Base-by-base conservation (phyloP, 108 stramenopile species). In the Poteriospumella lacustris region DNA sequence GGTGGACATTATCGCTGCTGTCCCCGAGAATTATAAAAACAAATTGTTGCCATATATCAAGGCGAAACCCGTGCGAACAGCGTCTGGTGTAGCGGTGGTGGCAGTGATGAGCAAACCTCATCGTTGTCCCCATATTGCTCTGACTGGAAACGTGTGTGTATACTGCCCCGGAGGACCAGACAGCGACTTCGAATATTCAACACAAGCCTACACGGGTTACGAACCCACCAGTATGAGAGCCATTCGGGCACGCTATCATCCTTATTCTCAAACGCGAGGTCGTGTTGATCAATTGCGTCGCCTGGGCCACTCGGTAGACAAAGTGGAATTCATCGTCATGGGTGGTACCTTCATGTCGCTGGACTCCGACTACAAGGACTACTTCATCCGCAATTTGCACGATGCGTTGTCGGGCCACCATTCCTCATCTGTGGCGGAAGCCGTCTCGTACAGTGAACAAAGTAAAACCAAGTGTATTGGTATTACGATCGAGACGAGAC, bases 151-250 rank as follows among this genome's bases (percentile, higher is more conserved):
- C 77, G 95, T 96, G 2, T 96, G 95, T 77, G 95, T 96, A 34
- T 96, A 96, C 77, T 96, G 95, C 85, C 95, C 95, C 38, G 95
- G 95, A 52, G 95, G 95, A 28, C 93, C 93, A 0, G 95, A 96
- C 83, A 86, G 84, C 24, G 95, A 96, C 79, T 96, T 96, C 84
- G 95, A 96, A 80, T 96, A 96, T 84, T 89, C 88, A 2, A 96
- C 95, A 24, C 95, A 96, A 68, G 93, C 95, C 41, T 96, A 96
- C 77, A 96, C 95, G 0, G 95, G 95, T 29, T 96, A 96, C 81
- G 95, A 96, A 84, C 95, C 95, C 29, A 96, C 95, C 33, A 83
- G 81, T 56, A 96, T 96, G 95, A 47, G 95, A 28, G 95, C 93
- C 58, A 96, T 96, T 76, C 92, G 95, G 1, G 93, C 93, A 1